Base-by-base conservation (phyloP, 1,139 yeast species). In the Nadsonia starkeyi-henricii region DNA sequence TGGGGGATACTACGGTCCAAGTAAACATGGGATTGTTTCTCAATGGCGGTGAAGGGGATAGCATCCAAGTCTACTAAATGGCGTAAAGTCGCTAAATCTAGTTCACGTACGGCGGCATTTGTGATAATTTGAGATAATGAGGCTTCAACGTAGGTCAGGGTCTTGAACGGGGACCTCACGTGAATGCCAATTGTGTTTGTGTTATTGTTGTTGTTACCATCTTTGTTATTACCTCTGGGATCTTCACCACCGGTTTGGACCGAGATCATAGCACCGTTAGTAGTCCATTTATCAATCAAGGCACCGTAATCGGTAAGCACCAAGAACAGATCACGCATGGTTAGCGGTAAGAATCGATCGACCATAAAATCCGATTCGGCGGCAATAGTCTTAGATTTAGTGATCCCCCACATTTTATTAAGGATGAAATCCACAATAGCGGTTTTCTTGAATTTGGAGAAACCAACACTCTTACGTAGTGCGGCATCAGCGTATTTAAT, bases 281-380 rank as follows among this genome's bases (percentile, higher is more conserved):
- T 7, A 7, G 30, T 26, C 30, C 30, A 26, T 26, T 26, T 26
- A 26, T 26, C 30, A 12, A 26, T 26, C 9, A 26, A 12, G 7
- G 30, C 30, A 12, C 30, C 30, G 12, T 26, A 26, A 26, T 26
- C 30, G 12, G 76, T 68, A 9, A 75, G 59, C n/a, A 78, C 56
- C 21, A 78, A 61, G 52, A 77, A 77, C 50, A 75, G 56, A 45
- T 78, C 79, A 20, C 71, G 61, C 42, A 68, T 64, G 47, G 65
- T 58, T 13, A 76, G 62, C 23, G 66, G 62, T 33, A 76, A 61
- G 12, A 63, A 57, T 44, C 64, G 63, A 48, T 70, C 72, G 4
- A 65, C 59, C 28, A 71, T 62, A 23, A 72, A 63, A 50, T 73
- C 78, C 5, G 69, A 68, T 26, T 66, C 60, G 23, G 66, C 64